phyloP scores from a whole-genome alignment of 306 rosid genomes.

The Ochetophila trinervis region DNA sequence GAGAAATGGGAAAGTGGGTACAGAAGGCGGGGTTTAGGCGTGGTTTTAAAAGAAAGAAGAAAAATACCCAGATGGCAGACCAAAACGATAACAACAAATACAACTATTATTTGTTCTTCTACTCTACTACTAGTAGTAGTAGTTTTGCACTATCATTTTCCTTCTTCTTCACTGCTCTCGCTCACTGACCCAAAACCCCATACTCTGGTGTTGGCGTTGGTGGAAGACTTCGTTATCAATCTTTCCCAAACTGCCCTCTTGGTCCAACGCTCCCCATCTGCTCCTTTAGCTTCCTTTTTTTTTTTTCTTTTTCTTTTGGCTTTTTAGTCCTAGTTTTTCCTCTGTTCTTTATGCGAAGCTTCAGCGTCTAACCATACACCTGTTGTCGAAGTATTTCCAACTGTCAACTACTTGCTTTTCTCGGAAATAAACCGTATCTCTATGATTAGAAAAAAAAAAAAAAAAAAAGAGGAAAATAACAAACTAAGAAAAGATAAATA shows the following conservation, averaged over 20 bases:
- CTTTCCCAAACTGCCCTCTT: constrained; percentile 23
- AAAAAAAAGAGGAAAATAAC: background rate
- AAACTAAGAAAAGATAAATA: background rate
- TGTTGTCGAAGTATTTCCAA: constrained; percentile 22
- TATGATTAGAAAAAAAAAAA: no score
- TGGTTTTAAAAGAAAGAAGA: constrained; percentile 20
- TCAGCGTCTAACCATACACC: constrained; percentile 18
- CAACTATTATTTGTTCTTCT: background rate
- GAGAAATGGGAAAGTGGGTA: constrained; percentile 12
- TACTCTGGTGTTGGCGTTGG: constrained; percentile 7
- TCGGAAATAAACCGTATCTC: background rate
- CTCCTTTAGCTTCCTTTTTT: background rate
- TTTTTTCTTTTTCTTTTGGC: background rate
- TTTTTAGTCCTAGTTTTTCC: background rate
- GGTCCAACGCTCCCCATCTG: constrained; percentile 3
- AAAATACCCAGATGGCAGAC: constrained; percentile 23
- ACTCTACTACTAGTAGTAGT: background rate
- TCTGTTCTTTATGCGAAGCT: constrained; percentile 14
- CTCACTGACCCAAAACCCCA: background rate
- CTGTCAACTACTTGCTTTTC: constrained; percentile 7
- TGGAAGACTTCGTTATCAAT: background rate
- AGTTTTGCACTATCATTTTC: constrained; percentile 24
- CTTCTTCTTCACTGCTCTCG: constrained; percentile 46
- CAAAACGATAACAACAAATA: background rate
- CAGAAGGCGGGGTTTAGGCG: constrained; percentile 20